Conservation (phyloP, 2,329 filamentous ascomycete genomes). For the Claviceps sp. region DNA sequence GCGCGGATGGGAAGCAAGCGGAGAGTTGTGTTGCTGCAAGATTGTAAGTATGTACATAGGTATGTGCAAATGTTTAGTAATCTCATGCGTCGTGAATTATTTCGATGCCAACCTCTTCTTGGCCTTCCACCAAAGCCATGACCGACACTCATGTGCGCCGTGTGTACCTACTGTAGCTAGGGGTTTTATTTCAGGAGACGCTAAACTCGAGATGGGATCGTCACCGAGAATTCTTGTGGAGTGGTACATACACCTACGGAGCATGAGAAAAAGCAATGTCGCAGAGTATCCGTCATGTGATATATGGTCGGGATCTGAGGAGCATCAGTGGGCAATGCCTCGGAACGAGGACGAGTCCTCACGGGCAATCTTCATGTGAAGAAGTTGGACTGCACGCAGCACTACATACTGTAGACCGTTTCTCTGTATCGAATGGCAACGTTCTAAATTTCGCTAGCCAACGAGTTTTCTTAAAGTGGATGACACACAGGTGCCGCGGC, state of each 20-base stretch:
- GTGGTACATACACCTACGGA: no score
- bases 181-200: background rate
- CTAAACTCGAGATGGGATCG: background rate
- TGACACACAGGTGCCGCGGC: no score
- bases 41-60: background rate
- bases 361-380: background rate
- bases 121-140: background rate
- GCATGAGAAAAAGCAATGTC: background rate
- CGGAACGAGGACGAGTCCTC: background rate
- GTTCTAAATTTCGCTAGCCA: no score
- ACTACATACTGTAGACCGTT: no score
- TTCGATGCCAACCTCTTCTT: background rate
- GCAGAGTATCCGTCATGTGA: background rate
- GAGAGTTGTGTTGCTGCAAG: background rate
- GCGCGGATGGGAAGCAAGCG: background rate
- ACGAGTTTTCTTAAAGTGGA: no score
- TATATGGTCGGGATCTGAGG: background rate
- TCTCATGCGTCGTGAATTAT: background rate
- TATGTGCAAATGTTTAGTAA: background rate
- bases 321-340: background rate
- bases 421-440: no score
- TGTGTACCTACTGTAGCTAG: background rate
- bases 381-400: background rate
- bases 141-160: background rate
- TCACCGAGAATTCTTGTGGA: background rate